Evolutionary conservation across 345 rosid species (phyloP), one percentile per base, ranked within the genome.

Genomic region (Eucalyptus marginata): DNA sequence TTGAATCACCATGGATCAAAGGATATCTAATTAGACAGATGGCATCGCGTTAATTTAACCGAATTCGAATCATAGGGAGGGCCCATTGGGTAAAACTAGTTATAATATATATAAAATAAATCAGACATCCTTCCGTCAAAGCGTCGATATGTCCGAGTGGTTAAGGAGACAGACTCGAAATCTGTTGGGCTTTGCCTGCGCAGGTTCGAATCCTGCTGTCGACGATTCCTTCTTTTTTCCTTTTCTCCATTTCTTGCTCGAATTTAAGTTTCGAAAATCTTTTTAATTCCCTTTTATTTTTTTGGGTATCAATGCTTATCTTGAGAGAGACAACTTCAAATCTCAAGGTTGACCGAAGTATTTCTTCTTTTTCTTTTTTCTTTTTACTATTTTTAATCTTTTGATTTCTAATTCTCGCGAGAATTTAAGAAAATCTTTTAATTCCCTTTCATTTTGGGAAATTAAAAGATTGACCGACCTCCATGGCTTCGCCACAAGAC

Each of bases 131-230:
- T 0, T 0, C 0, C 9, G 2, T 20, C 76, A 15, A 64, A 84
- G 3, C 2, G 94, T 91, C 90, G 89, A 90, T 92, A 95, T 98
- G 98, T 96, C 98, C 98, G 99, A 96, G 98, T 97, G 99, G 98
- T 96, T 95, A 96, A 97, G 99, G 98, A 97, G 98, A 96, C 95
- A 95, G 99, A 97, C 96, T 97, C 98, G 98, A 98, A 98, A 95
- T 97, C 98, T 95, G 96, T 95, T 98, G 98, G 99, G 98, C 98
- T 91, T 2, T 94, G 98, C 98, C 98, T 94, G 99, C 98, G 98
- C 98, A 96, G 99, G 98, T 97, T 96, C 98, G 99, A 98, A 97
- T 98, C 98, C 99, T 97, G 97, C 98, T 97, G 96, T 95, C 95
- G 99, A 97, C 98, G 99, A 10, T 10, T 33, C 2, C 7, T 18